These are phyloP conservation scores for Schizophyllum commune DNA, from an alignment of 1,284 basidiomycete genomes.

Conservation along the genomic window DNA sequence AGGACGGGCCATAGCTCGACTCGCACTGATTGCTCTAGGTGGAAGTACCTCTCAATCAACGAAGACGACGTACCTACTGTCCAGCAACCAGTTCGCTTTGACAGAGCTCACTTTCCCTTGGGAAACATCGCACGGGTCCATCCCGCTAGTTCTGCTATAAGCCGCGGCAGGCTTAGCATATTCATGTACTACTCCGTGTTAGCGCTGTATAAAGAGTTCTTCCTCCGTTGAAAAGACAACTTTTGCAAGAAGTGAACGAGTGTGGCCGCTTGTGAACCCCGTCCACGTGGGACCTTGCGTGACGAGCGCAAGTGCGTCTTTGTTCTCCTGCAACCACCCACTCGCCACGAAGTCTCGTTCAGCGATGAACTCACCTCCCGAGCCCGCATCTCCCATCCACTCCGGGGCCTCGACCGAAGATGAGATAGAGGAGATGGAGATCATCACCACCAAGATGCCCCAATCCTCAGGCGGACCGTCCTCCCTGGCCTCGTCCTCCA, in stretches of 20 bases:
- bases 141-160: not conserved
- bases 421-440: not conserved
- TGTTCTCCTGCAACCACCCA: not conserved
- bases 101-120: too few species aligned
- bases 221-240: not conserved
- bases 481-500: not conserved
- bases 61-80: too few species aligned
- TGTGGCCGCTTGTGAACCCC: too few species aligned
- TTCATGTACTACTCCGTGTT: not conserved
- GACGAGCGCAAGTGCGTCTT: not conserved
- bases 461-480: not conserved
- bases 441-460: not conserved
- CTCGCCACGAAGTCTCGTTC: not conserved
- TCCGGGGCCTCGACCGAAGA: not conserved
- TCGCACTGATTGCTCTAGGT: too few species aligned
- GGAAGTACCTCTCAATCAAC: too few species aligned
- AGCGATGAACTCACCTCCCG: not conserved
- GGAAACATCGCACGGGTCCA: too few species aligned
- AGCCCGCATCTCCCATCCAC: not conserved
- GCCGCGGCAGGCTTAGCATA: not conserved
- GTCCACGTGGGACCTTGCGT: not conserved
- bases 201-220: not conserved
- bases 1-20: too few species aligned
- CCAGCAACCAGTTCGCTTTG: too few species aligned
- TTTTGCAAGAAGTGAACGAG: too few species aligned